Base-by-base conservation (phyloP, 139 green algal species). In the Chlamydomonas sp. region DNA sequence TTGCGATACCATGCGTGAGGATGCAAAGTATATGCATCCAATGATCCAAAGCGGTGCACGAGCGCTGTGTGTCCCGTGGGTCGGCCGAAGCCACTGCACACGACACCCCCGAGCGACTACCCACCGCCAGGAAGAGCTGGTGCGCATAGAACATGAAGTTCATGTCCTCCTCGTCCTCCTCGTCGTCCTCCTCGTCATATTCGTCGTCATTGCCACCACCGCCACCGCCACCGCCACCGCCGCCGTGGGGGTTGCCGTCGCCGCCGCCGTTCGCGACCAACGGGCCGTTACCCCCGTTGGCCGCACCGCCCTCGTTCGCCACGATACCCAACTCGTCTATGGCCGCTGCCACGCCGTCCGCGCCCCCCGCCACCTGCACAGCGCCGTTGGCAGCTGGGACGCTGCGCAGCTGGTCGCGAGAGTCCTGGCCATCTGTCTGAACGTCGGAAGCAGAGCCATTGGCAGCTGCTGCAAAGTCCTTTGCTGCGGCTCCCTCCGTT, bases 91-190 rank as follows among this genome's bases (percentile, higher is more conserved):
- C 31, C 8, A n/a, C 61, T n/a, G n/a, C 73, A 16, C n/a, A 31
- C 75, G 3, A 2, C 63, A 61, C 3, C 63, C 79, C 79, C 68
- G 20, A 18, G 15, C 68, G 12, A 49, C 4, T 63, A 31, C 77
- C 1, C 62, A 83, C 78, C 62, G 60, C 1, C 1, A 87, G 72
- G 82, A 87, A 87, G 0, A 87, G 72, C 61, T 73, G 20, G 72
- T 87, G 62, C 16, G 82, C 82, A 0, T 61, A 12, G 1, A n/a
- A 71, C 82, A 87, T 87, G 60, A 87, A 87, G 20, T 87, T 80
- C n/a, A 73, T 20, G 0, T 87, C 69, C n/a, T 87, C 69, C 6
- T 79, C 81, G n/a, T 63, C 64, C 3, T 58, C 68, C 18, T 68
- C 69, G 1, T 20, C 18, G 59, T n/a, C 68, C 12, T 5, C 79